A percentile compares a stretch with the other conserved stretches of the same genome.
Conservation (phyloP, 1,284 basidiomycete genomes). For the Peniophora sp. region DNA sequence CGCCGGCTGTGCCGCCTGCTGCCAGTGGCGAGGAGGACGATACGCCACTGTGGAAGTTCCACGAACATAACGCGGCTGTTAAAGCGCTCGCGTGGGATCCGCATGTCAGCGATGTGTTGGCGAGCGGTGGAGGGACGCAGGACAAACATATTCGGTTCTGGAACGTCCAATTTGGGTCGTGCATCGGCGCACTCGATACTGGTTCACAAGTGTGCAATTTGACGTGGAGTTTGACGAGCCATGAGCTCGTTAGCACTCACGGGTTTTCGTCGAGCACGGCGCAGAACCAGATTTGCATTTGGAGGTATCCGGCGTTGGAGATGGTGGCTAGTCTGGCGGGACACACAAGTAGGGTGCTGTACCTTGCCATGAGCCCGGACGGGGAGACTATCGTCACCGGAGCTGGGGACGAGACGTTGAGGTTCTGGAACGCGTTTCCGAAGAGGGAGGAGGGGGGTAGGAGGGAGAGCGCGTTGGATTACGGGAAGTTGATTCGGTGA, state of each 20-base stretch:
- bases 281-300: slow-evolving; percentile 98
- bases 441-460: slow-evolving; percentile 46
- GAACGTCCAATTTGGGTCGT: slow-evolving; percentile 85
- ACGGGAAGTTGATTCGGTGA: slow-evolving; percentile 54
- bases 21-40: slow-evolving; percentile 27
- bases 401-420: slow-evolving; percentile 93
- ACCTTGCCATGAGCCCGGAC: slow-evolving; percentile 94
- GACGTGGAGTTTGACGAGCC: slow-evolving; percentile 92
- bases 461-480: slow-evolving; percentile 50
- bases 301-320: slow-evolving; percentile 91
- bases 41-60: slow-evolving; percentile 86
- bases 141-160: slow-evolving; percentile 97
- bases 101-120: slow-evolving; percentile 86
- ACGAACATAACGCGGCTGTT: slow-evolving; percentile 94
- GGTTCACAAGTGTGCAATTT: slow-evolving; percentile 97
- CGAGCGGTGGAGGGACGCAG: slow-evolving; percentile 96
- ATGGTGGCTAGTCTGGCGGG: slow-evolving; percentile 94
- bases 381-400: slow-evolving; percentile 98
- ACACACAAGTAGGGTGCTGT: slow-evolving; percentile 91
- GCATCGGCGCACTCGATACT: slow-evolving; percentile 85
- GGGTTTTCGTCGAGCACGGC: slow-evolving; percentile 91
- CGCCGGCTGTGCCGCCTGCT: slow-evolving; percentile 9
- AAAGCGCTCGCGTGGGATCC: slow-evolving; percentile 99
- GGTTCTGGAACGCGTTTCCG: slow-evolving; percentile 95
- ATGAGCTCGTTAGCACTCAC: slow-evolving; percentile 96